phyloP scores from a whole-genome alignment of 2,329 filamentous ascomycete species.

The Cercospora sojina region DNA sequence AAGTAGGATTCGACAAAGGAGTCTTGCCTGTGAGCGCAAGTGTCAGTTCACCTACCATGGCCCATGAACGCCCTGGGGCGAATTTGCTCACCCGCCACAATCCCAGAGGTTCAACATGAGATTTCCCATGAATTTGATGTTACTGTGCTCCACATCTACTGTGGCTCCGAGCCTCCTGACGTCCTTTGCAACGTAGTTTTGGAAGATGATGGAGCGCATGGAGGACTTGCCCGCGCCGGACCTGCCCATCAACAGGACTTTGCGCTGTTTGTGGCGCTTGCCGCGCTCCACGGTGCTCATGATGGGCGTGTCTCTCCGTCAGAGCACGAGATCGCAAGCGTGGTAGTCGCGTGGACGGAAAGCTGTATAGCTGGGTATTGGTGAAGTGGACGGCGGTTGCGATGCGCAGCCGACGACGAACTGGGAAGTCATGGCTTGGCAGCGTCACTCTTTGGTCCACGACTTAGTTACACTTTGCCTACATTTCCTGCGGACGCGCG shows the following conservation, averaged over 20 bases:
- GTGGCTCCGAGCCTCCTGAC: conserved; percentile 89
- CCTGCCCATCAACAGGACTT: conserved; percentile 71
- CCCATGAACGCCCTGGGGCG: neutral
- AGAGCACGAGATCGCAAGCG: neutral
- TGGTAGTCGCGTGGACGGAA: neutral
- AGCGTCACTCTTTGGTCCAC: neutral
- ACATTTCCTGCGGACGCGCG: neutral
- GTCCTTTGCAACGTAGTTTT: conserved; percentile 96
- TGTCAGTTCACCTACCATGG: conserved; percentile 20
- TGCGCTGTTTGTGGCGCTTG: conserved; percentile 55
- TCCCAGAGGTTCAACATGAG: conserved; percentile 98
- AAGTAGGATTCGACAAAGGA: conserved; percentile 99
- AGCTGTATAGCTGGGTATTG: neutral
- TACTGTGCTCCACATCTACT: conserved; percentile 96
- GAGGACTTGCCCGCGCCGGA: conserved; percentile 96
- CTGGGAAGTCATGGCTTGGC: neutral
- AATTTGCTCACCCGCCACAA: conserved; percentile 71
- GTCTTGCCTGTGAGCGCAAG: conserved; percentile 67
- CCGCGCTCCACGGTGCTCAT: conserved; percentile 37
- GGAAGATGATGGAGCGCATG: conserved; percentile 98
- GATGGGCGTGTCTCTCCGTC: neutral
- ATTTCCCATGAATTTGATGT: conserved; percentile 98
- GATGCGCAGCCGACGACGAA: neutral
- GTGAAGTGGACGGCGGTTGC: neutral
- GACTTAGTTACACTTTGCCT: neutral